phyloP scores from a whole-genome alignment of 306 rosid species.

The Fragaria vesca region DNA sequence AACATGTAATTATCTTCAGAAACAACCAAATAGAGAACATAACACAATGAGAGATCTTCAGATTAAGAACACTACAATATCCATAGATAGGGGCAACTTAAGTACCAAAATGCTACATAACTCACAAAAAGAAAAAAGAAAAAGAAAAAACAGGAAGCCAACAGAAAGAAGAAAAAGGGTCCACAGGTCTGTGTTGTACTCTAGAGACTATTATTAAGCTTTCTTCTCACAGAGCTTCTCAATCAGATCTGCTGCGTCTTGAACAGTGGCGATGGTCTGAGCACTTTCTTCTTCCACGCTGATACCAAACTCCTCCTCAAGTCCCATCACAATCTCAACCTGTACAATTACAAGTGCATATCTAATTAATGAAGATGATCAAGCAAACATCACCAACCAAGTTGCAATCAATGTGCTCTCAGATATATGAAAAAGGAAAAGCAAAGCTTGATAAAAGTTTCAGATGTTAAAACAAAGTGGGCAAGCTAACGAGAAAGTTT shows the following conservation, averaged over 20 bases:
- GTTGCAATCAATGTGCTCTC: not conserved
- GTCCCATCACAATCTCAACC: conserved; percentile 99
- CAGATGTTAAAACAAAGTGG: not conserved
- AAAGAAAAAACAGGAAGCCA: not conserved
- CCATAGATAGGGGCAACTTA: not conserved
- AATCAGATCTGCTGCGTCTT: conserved; percentile 87
- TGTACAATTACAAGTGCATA: conserved; percentile 22
- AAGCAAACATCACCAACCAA: conserved; percentile 16
- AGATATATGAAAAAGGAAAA: not conserved
- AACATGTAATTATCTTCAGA: not conserved
- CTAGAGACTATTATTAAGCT: conserved; percentile 38
- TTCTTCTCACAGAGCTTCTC: conserved; percentile 59
- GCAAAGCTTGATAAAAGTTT: not conserved
- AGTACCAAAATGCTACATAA: conserved; percentile 13
- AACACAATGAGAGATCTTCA: conserved; percentile 9
- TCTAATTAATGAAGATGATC: not conserved
- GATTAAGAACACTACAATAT: not conserved
- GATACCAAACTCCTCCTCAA: conserved; percentile 86
- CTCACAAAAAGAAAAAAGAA: not conserved
- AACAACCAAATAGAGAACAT: not conserved
- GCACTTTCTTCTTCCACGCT: conserved; percentile 83
- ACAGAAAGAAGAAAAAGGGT: conserved; percentile 3
- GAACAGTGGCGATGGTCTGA: conserved; percentile 82
- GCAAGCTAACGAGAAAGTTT: not conserved
- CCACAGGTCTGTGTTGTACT: not conserved